phyloP scores from a whole-genome alignment of 2,329 filamentous ascomycete genomes.

The Fusarium sororula region DNA sequence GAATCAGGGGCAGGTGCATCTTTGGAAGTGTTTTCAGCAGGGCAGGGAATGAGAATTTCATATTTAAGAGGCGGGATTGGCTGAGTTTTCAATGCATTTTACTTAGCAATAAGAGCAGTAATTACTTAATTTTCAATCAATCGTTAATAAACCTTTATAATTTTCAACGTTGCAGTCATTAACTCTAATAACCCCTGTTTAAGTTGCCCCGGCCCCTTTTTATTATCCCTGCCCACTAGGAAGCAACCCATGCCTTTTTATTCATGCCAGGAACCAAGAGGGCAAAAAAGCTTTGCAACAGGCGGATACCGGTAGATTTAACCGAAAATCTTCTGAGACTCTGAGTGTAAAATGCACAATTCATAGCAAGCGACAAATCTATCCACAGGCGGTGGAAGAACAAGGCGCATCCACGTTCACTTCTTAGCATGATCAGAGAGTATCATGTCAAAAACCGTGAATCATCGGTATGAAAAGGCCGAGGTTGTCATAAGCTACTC shows the following conservation, averaged over 20 bases:
- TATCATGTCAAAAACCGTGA: background rate
- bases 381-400: background rate
- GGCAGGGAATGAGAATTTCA: background rate
- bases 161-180: background rate
- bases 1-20: slow-evolving; percentile 23
- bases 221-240: slow-evolving; percentile 23
- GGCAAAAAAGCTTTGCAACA: slow-evolving; percentile 12
- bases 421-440: background rate
- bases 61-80: background rate
- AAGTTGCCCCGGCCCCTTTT: slow-evolving; percentile 25
- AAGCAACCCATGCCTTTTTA: slow-evolving; percentile 12
- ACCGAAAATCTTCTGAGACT: background rate
- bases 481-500: background rate
- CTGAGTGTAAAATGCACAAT: background rate
- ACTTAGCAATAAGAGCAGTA: background rate
- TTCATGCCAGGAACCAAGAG: slow-evolving; percentile 14
- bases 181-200: slow-evolving; percentile 20
- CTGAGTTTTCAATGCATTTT: background rate
- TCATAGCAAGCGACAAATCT: background rate
- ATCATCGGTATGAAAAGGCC: background rate
- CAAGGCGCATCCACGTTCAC: slow-evolving; percentile 5
- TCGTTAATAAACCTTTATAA: background rate
- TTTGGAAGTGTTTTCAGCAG: slow-evolving; percentile 6
- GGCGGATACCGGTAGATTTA: slow-evolving; percentile 1
- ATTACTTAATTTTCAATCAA: background rate